Evolutionary conservation across 306 rosid genomes (phyloP), one percentile per base, ranked within the genome.

Genomic region (Pachyrhizus erosus): DNA sequence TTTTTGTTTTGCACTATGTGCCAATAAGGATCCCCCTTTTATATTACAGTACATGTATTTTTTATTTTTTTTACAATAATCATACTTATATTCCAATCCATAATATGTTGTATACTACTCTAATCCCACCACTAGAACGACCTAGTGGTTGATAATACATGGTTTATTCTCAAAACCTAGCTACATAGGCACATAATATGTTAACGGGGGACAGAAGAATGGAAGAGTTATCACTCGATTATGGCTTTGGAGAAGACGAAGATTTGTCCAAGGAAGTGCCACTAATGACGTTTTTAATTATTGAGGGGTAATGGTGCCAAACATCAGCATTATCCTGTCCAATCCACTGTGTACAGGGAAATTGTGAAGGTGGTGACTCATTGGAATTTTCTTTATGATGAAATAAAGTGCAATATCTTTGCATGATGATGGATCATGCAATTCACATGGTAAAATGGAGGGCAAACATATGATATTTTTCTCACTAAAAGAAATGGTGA

Each of bases 381-480:
- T 42, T 21, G 18, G 48, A 46, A 60, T 27, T n/a, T 61, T 58
- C 71, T 71, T 71, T 67, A 45, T 80, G 73, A 71, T 49, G 18
- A 72, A 45, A 72, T 60, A 60, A 45, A 72, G 33, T 42, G 33
- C 27, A 57, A 18, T 0, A 13, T 5, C 3, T 13, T 42, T 12
- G 20, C 27, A 27, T 57, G 46, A 43, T 70, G 46, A 43, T 70
- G 26, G 7, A 71, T 71, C 48, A 37, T 70, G 61, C 83, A 70
- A 40, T 40, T 69, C 9, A n/a, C 60, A 17, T 5, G 83, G 34
- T 40, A 58, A 69, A 68, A 69, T 51, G 67, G 29, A 10, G 10
- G n/a, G 15, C 58, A 79, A 11, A 69, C 45, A 9, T 12, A 65
- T 51, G 39, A 31, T 61, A 31, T 43, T 27, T 62, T 45, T 46